Conservation (phyloP, 768 basidiomycete genomes). For the Mycena chlorophos region DNA sequence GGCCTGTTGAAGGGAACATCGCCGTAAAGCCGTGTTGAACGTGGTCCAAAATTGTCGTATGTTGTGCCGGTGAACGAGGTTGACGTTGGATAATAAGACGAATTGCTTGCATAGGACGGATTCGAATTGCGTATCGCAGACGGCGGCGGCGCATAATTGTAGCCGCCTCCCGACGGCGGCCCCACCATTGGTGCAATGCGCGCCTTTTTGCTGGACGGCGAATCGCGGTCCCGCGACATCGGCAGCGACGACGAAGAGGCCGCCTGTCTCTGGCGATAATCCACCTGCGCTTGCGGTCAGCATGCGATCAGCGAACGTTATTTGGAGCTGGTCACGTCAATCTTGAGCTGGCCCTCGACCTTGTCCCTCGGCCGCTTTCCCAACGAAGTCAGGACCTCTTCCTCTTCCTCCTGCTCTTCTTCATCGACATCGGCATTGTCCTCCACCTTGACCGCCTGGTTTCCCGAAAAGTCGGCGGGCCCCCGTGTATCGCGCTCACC, state of each 20-base stretch:
- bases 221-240: conserved; percentile 20
- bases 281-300: neutral
- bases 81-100: conserved; percentile 8
- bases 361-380: conserved; percentile 18
- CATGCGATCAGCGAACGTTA: neutral
- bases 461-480: conserved; percentile 37
- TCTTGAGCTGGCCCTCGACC: conserved; percentile 11
- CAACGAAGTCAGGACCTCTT: conserved; percentile 17
- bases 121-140: conserved; percentile 17
- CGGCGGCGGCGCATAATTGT: conserved; percentile 12
- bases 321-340: conserved; percentile 12
- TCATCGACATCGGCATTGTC: conserved; percentile 30
- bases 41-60: neutral
- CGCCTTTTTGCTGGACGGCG: conserved; percentile 19
- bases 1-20: conserved; percentile 6
- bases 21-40: neutral
- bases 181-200: conserved; percentile 20
- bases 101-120: conserved; percentile 2
- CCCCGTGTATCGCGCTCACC: conserved; percentile 40
- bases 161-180: conserved; percentile 8
- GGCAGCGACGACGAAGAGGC: conserved; percentile 9
- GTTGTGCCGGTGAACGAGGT: neutral
- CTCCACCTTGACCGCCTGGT: conserved; percentile 26
- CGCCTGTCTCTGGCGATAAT: conserved; percentile 14
- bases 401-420: conserved; percentile 33